Base-by-base conservation (phyloP, 306 rosid species). In the Prunus padus region DNA sequence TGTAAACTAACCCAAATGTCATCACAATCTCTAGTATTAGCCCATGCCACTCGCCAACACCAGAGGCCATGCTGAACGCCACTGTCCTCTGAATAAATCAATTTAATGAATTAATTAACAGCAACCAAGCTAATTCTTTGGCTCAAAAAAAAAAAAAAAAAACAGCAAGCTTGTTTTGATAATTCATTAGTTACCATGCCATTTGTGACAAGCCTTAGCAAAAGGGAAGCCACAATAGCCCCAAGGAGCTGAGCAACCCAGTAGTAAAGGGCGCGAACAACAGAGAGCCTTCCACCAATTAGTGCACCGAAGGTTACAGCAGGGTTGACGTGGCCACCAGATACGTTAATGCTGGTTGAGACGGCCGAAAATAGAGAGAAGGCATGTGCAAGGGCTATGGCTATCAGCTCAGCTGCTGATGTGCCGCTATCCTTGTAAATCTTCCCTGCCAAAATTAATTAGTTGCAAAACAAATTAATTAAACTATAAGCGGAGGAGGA, bases 201-300 rank as follows among this genome's bases (percentile, higher is more conserved):
- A 74, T 79, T 83, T 4, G 99, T 92, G 79, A 86, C 91, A 15
- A 92, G 89, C 79, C 96, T 90, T 37, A 95, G 77, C 85, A 95
- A 72, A 74, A 95, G 93, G 16, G 97, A 76, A 64, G 98, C 98
- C 9, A 89, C 86, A 5, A 92, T 71, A 45, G 97, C 74, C 54
- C 93, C 99, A 0, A 95, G 88, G 44, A 95, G 87, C 79, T 95
- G 99, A 82, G 97, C 98, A 49, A 92, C 51, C 97, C 97, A 92
- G 78, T 89, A 95, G 84, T 80, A 95, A 45, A 90, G 2, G 9
- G 97, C 96, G 1, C 92, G 87, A 26, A 95, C n/a, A 1, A 89
- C 91, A 4, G 97, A 95, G 52, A 95, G 83, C 69, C 99, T 87
- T 8, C 97, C 98, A 3, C 97, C 97, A 0, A 95, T 33, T 3